Evolutionary conservation across 805 yeast genomes (phyloP).

Genomic region (Yamadazyma philogaea): DNA sequence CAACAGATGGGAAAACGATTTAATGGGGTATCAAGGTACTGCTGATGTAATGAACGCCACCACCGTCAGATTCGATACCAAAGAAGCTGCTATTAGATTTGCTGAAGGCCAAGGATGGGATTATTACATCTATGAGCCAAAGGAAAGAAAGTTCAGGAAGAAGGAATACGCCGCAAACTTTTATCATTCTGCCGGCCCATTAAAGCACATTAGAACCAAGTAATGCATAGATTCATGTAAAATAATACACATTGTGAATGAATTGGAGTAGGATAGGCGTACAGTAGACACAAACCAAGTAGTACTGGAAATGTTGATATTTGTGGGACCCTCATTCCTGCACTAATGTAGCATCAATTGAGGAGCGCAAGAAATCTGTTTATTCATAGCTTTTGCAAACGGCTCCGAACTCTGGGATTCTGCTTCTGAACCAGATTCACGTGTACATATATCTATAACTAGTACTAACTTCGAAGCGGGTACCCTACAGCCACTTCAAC

Average conservation of each 20-base stretch:
- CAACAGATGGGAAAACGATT: constrained; percentile 85
- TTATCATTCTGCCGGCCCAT: constrained; percentile 61
- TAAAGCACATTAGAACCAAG: constrained; percentile 80
- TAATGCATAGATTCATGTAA: constrained; percentile 25
- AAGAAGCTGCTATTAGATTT: constrained; percentile 73
- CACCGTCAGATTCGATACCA: constrained; percentile 65
- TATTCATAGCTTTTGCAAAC: neutral
- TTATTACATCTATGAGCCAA: constrained; percentile 78
- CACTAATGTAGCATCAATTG: neutral
- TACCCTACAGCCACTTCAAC: neutral
- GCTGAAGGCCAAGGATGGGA: constrained; percentile 87
- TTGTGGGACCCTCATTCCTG: neutral
- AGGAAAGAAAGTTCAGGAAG: constrained; percentile 65
- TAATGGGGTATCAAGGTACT: constrained; percentile 80
- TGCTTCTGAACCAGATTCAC: neutral
- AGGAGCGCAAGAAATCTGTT: neutral
- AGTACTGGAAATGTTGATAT: neutral
- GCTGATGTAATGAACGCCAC: constrained; percentile 83
- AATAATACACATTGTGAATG: constrained; percentile 5
- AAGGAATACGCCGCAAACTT: constrained; percentile 76
- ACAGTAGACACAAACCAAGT: neutral
- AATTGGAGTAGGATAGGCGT: neutral
- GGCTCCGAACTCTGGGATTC: neutral
- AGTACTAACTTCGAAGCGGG: neutral
- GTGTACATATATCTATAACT: neutral